Percentiles rank a stretch among this genome's conserved stretches.
Evolutionary conservation across 768 basidiomycete genomes (phyloP).

Genomic region (Clavulina sp.): DNA sequence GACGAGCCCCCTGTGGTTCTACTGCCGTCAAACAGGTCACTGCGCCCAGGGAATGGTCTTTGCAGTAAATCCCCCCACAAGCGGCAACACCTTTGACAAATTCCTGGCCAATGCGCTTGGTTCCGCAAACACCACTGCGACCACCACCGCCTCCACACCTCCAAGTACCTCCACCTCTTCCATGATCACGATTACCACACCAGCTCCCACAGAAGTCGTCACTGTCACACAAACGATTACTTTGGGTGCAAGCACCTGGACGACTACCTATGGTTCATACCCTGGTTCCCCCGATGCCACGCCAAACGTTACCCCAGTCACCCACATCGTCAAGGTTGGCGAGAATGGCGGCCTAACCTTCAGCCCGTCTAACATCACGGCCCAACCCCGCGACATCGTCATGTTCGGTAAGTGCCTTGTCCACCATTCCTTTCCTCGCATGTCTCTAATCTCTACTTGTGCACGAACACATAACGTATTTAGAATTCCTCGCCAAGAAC

Average conservation of each 20-base stretch:
- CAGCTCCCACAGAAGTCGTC: not conserved
- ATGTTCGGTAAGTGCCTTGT: conserved; percentile 7
- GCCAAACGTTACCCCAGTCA: conserved; percentile 3
- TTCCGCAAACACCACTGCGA: not conserved
- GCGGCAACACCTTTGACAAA: conserved; percentile 7
- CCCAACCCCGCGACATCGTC: conserved; percentile 9
- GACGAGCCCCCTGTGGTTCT: conserved; percentile 10
- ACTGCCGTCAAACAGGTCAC: conserved; percentile 11
- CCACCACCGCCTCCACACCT: not conserved
- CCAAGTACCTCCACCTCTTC: not conserved
- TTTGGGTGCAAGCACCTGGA: not conserved
- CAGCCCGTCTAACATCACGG: conserved; percentile 6
- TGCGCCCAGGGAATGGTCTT: conserved; percentile 12
- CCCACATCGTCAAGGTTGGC: conserved; percentile 11
- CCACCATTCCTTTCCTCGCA: not conserved
- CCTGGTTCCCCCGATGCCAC: conserved; percentile 2
- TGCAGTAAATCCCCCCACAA: conserved; percentile 8
- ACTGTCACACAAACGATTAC: conserved; percentile 1
- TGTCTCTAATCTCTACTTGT: not conserved
- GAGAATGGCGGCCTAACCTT: conserved; percentile 2
- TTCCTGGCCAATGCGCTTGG: not conserved
- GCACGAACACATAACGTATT: not conserved
- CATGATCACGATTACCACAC: not conserved
- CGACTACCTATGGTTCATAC: conserved; percentile 5
- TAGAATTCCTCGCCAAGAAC: conserved; percentile 4